A percentile compares a stretch with the other conserved stretches of the same genome.
Conservation (phyloP, 345 rosid genomes). For the Gynandropsis gynandra region DNA sequence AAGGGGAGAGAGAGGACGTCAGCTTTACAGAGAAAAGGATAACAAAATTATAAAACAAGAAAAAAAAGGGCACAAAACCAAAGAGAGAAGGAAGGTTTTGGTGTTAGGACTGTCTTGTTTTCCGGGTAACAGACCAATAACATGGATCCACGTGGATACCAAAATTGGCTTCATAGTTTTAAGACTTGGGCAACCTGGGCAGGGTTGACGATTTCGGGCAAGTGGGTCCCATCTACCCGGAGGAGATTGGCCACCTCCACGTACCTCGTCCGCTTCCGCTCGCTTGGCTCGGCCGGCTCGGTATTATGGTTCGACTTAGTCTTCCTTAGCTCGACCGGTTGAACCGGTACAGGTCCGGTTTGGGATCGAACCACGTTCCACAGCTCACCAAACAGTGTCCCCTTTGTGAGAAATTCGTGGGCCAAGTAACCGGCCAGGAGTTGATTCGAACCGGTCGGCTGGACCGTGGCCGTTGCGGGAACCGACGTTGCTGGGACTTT, state of each 20-base stretch:
- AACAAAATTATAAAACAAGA: neutral
- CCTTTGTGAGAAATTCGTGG: slow-evolving; percentile 64
- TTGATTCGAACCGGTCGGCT: slow-evolving; percentile 34
- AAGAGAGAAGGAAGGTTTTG: neutral
- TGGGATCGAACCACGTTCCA: slow-evolving; percentile 38
- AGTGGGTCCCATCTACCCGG: slow-evolving; percentile 52
- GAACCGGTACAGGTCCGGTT: slow-evolving; percentile 16
- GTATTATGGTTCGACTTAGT: slow-evolving; percentile 25
- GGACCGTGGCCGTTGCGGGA: slow-evolving; percentile 7
- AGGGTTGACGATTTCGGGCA: slow-evolving; percentile 74
- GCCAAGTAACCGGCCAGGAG: slow-evolving; percentile 81
- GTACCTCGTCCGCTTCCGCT: slow-evolving; percentile 41
- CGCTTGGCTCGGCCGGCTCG: slow-evolving; percentile 27
- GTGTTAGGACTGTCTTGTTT: slow-evolving; percentile 9
- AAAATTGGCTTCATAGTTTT: slow-evolving; percentile 34
- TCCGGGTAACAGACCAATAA: slow-evolving; percentile 28
- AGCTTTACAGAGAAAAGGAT: slow-evolving; percentile 24
- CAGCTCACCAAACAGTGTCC: slow-evolving; percentile 65
- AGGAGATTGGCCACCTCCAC: slow-evolving; percentile 59
- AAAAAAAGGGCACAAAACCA: neutral
- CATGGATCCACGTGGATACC: slow-evolving; percentile 29
- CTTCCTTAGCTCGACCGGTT: slow-evolving; percentile 23
- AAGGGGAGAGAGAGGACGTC: slow-evolving; percentile 20
- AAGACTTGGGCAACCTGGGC: slow-evolving; percentile 63
- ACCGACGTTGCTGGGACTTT: slow-evolving; percentile 6